A percentile compares a stretch with the other conserved stretches of the same genome.
Conservation (phyloP, 768 basidiomycete species). For the Scleroderma bovista region DNA sequence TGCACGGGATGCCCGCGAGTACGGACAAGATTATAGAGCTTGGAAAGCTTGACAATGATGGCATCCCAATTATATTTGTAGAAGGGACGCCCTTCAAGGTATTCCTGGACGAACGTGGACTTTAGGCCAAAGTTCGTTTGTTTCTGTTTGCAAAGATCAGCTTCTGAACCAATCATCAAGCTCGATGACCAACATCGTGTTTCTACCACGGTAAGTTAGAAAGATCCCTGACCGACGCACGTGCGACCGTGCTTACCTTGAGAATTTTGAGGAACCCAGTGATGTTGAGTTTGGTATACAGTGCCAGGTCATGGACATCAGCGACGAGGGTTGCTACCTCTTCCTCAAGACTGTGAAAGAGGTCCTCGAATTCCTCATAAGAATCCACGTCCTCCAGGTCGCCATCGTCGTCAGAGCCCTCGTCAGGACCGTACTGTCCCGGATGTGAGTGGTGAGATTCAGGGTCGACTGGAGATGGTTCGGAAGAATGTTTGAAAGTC, state of each 20-base stretch:
- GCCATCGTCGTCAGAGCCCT: conserved; percentile 60
- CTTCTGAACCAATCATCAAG: not conserved
- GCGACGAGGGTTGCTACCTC: conserved; percentile 94
- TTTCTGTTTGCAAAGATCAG: conserved; percentile 56
- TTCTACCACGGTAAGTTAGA: conserved; percentile 49
- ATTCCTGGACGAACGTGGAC: conserved; percentile 83
- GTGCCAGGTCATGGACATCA: conserved; percentile 83
- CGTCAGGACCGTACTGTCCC: conserved; percentile 49
- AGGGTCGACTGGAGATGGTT: conserved; percentile 35
- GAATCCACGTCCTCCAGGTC: conserved; percentile 47
- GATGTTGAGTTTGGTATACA: conserved; percentile 96
- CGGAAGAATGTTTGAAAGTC: conserved; percentile 16
- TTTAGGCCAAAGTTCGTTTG: conserved; percentile 81
- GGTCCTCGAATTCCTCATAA: conserved; percentile 74
- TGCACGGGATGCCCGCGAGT: conserved; percentile 92
- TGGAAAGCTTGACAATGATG: conserved; percentile 92
- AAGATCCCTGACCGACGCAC: not conserved
- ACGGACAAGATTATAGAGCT: conserved; percentile 90
- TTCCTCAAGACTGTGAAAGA: conserved; percentile 85
- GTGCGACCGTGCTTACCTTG: conserved; percentile 49
- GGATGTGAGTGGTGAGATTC: conserved; percentile 50
- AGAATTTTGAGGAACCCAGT: conserved; percentile 99
- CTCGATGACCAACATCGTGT: conserved; percentile 67
- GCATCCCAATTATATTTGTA: conserved; percentile 97
- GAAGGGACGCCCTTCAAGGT: conserved; percentile 91